These are phyloP conservation scores for Amanita rimosa DNA, from an alignment of 768 basidiomycete genomes.

Conservation along the genomic window DNA sequence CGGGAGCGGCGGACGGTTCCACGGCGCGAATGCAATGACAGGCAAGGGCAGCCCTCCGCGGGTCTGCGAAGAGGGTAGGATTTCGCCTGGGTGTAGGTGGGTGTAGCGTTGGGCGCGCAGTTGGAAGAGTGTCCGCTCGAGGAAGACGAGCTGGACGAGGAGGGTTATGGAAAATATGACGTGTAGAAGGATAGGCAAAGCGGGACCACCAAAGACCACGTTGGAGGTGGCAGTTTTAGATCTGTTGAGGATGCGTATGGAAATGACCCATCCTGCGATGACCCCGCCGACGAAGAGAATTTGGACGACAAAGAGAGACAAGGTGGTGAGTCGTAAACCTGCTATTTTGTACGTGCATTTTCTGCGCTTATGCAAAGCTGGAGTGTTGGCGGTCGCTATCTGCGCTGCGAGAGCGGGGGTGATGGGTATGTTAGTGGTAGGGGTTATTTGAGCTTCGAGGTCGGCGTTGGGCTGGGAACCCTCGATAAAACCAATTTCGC, in stretches of 20 bases:
- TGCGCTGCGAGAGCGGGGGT: conserved; percentile 9
- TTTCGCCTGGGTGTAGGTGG: conserved; percentile 47
- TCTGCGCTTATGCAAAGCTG: conserved; percentile 7
- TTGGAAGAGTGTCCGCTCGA: conserved; percentile 55
- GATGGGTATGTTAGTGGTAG: conserved; percentile 9
- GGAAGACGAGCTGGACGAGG: conserved; percentile 44
- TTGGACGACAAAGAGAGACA: conserved; percentile 31
- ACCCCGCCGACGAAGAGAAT: conserved; percentile 30
- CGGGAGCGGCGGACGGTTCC: conserved; percentile 61
- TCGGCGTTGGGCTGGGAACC: conserved; percentile 22
- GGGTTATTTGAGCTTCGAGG: conserved; percentile 5
- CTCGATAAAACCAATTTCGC: conserved; percentile 54
- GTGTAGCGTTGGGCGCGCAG: conserved; percentile 57
- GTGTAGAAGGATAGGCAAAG: conserved; percentile 45
- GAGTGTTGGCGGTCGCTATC: conserved; percentile 2
- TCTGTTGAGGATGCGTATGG: conserved; percentile 11
- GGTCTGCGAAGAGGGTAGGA: conserved; percentile 29
- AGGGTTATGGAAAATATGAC: conserved; percentile 43
- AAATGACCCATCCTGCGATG: conserved; percentile 45
- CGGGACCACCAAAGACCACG: conserved; percentile 13
- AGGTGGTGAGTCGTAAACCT: conserved; percentile 35
- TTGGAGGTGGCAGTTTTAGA: conserved; percentile 3
- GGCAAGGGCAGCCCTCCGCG: conserved; percentile 11
- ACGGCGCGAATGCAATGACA: conserved; percentile 43
- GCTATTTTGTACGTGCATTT: conserved; percentile 18